Evolutionary conservation across 1,284 basidiomycete genomes (phyloP), one percentile per base, ranked within the genome.

Genomic region (Porogramme epimiltina): DNA sequence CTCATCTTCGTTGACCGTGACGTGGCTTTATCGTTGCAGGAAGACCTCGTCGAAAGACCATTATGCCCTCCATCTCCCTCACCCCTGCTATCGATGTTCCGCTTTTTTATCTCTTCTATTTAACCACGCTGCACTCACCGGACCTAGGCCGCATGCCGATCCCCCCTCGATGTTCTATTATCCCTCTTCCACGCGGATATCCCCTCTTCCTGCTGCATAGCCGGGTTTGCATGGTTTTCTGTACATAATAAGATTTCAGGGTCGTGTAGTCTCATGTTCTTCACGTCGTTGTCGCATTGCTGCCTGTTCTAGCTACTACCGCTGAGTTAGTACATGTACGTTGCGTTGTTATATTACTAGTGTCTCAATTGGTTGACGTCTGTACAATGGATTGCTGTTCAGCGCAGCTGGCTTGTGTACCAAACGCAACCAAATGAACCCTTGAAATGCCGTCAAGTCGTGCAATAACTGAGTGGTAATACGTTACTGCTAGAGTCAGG

Each of bases 311-410:
- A 52, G 58, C 48, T 55, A 52, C 49, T 54, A 37, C 50, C 52
- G 47, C 51, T 51, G 52, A 53, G 56, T 61, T 59, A 45, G 54
- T 55, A 54, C 55, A 50, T 60, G 54, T 59, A 54, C 51, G 46
- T 55, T 51, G 60, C 58, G 56, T 48, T 62, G 60, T 62, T 62
- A 63, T 59, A 63, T 54, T 60, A 62, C 56, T 62, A 60, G 62
- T 59, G 48, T 52, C 47, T 51, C 47, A 52, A 52, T 56, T 58
- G 52, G 52, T 52, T 55, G 46, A 41, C 40, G 42, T 51, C 44
- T 59, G 57, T 59, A 59, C 44, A 52, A 59, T 49, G 51, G 34
- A 37, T 9, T 37, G 34, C 34, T 13, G n/a, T 31, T 31, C 8
- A 31, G 28, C 28, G 28, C 6, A 31, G 6, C 28, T 31, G 13